Evolutionary conservation across 805 yeast species (phyloP), one percentile per base, ranked within the genome.

Genomic region (Hanseniaspora valbyensis): DNA sequence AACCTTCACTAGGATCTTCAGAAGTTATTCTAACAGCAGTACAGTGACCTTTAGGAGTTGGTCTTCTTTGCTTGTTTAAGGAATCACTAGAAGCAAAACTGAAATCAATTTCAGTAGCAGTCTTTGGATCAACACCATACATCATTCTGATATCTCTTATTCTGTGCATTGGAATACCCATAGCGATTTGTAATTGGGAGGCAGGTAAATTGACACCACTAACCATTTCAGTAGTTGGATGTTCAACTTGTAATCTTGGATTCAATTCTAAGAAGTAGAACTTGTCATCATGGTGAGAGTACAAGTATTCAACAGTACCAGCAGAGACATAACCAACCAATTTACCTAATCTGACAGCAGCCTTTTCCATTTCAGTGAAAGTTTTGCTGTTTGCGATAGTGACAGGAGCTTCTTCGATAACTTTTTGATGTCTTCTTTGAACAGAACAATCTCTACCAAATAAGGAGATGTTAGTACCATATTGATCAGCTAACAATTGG

Each of bases 401-500:
- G 36, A 89, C 98, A 30, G 99, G 98, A 42, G 99, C 99, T 71
- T 92, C 99, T 73, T 92, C 99, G 60, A 92, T 92, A 63, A 92
- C 89, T 69, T 92, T 92, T 69, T 92, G 98, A 67, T 92, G 98
- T 73, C 99, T 85, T 77, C 99, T 86, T 73, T 92, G 99, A 52
- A 92, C 98, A 44, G 97, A 90, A 74, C 99, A 92, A 69, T 92
- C 99, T 74, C 99, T 83, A 58, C 99, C 99, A 64, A 92, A 92
- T 54, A 92, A 70, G 1, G 98, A 92, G 61, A 92, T 92, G 66
- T 94, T 92, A 60, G 92, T 89, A 67, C 98, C 97, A 64, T 92
- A 92, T 69, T 92, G 96, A 72, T 92, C 99, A 26, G 98, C 97
- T 61, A 92, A 76, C 59, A 92, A 76, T 71, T 92, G 99, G 49